Evolutionary conservation across 176 grass and related monocot species (phyloP), one percentile per base, ranked within the genome.

Genomic region (Musa schizocarpa): DNA sequence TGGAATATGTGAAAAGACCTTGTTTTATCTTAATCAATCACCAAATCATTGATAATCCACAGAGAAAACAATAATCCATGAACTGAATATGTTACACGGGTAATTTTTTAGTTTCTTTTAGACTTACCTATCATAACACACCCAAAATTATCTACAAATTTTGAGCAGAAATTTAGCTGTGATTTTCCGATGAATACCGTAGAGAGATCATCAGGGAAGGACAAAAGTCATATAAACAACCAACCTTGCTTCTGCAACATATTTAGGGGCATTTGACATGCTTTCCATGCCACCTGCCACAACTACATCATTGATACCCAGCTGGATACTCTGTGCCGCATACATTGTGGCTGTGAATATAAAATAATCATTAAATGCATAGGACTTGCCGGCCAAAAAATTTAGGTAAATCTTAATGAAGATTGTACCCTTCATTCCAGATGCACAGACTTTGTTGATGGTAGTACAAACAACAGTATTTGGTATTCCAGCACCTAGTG

Each of bases 241-340:
- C 65, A 63, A 96, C 92, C 92, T 96, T 72, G 92, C 84, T 81
- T 96, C 92, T 71, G 87, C 66, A 74, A 96, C 78, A 84, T 96
- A 96, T 73, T 96, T 96, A 13, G 92, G 92, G 71, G 92, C 92
- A 86, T 96, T 96, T 20, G 93, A 92, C 93, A 96, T 96, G 89
- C 89, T 96, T 78, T 96, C 93, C 93, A 96, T 96, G 65, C 93
- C 93, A 76, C 93, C 93, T 11, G 93, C 87, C 51, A 96, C 93
- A 29, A 92, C 93, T 25, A 96, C 85, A 86, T 90, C 87, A 81
- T 96, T 92, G 78, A 81, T 92, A 10, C 93, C 93, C 75, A 96
- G 56, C 71, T 88, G 89, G 82, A 96, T 96, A 34, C 82, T 85
- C 74, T 96, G 89, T 25, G 87, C 89, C 9, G 93, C 93, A n/a